Conservation (phyloP, 768 basidiomycete genomes). For the Piloderma croceum region DNA sequence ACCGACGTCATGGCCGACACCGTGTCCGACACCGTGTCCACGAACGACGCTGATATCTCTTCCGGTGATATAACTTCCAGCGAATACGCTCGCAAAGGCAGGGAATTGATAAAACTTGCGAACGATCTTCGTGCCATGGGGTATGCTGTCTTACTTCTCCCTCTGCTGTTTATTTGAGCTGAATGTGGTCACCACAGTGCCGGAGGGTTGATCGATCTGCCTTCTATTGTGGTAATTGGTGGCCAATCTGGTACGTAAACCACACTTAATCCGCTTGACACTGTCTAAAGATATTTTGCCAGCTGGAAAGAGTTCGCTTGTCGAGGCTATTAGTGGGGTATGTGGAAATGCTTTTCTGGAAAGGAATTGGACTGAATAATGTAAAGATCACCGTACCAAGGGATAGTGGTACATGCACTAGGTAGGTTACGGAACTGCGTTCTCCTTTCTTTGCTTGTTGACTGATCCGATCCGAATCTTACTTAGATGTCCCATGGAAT, state of each 20-base stretch:
- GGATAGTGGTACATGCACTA: constrained; percentile 56
- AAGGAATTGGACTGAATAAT: too few species aligned
- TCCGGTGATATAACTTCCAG: constrained; percentile 23
- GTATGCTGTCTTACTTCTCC: constrained; percentile 11
- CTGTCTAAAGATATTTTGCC: neutral
- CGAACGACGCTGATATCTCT: too few species aligned
- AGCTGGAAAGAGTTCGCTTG: constrained; percentile 41
- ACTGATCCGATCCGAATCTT: constrained; percentile 2
- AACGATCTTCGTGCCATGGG: constrained; percentile 29
- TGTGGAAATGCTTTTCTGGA: constrained; percentile 8
- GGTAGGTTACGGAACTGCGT: constrained; percentile 26
- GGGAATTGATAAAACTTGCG: constrained; percentile 30
- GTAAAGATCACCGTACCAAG: constrained; percentile 53
- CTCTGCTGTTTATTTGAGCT: neutral
- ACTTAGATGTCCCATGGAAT: constrained; percentile 33
- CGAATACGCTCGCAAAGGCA: constrained; percentile 30
- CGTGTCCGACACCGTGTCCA: too few species aligned
- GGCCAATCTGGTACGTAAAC: constrained; percentile 32
- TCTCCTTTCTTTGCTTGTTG: neutral
- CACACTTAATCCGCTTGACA: constrained; percentile 28
- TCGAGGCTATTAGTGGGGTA: constrained; percentile 38
- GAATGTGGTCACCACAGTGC: constrained; percentile 26
- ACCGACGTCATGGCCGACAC: too few species aligned
- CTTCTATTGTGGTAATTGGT: constrained; percentile 37
- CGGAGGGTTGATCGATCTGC: constrained; percentile 26